Conservation (phyloP, 108 stramenopile species). For the Nitzschia putrida region DNA sequence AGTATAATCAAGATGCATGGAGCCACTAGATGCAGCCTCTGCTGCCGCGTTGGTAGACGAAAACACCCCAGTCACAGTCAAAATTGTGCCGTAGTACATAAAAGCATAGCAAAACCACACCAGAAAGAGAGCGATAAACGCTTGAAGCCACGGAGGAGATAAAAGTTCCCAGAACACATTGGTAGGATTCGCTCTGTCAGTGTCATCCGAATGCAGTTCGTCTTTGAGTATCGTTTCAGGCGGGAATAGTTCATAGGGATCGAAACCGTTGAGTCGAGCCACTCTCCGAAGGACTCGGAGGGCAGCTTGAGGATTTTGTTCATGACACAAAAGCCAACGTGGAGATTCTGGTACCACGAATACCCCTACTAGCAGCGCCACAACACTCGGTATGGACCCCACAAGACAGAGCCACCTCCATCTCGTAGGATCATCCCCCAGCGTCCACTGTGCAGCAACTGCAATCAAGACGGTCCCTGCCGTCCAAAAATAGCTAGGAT, state of each 20-base stretch:
- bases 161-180: slow-evolving; percentile 21
- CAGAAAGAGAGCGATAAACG: slow-evolving; percentile 25
- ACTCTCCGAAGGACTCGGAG: slow-evolving; percentile 32
- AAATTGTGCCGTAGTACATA: slow-evolving; percentile 44
- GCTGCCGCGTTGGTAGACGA: slow-evolving; percentile 12
- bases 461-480: slow-evolving; percentile 58
- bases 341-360: slow-evolving; percentile 72
- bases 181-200: neutral
- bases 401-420: slow-evolving; percentile 63
- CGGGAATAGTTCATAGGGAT: slow-evolving; percentile 35
- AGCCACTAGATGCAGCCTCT: slow-evolving; percentile 1
- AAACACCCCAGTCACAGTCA: slow-evolving; percentile 41
- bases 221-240: slow-evolving; percentile 9
- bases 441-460: slow-evolving; percentile 53
- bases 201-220: neutral
- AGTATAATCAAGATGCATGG: slow-evolving; percentile 50
- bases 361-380: slow-evolving; percentile 29
- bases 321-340: slow-evolving; percentile 46
- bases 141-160: slow-evolving; percentile 18
- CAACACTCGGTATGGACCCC: slow-evolving; percentile 62
- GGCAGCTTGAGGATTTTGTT: slow-evolving; percentile 37
- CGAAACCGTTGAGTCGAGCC: slow-evolving; percentile 32
- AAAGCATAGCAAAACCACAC: slow-evolving; percentile 44
- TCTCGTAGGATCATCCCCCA: slow-evolving; percentile 16
- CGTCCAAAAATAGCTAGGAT: slow-evolving; percentile 79